phyloP scores from a whole-genome alignment of 441 rosid genomes.

The Pelargonium cotyledonis region DNA sequence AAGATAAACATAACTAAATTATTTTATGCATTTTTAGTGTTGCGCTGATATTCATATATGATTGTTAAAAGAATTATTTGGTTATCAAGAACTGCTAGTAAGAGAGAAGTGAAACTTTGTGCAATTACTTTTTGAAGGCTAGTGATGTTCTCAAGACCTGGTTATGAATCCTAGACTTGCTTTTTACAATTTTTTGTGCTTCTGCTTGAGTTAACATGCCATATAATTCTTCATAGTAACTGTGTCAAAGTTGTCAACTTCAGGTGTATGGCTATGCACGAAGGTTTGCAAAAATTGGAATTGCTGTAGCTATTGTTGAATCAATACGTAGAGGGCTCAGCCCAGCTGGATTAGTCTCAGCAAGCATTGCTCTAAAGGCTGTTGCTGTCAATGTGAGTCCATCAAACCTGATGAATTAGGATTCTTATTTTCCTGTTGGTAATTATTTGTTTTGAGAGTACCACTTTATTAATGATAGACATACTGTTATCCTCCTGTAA shows the following conservation, averaged over 20 bases:
- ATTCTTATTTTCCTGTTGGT: background rate
- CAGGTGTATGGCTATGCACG: constrained; percentile 95
- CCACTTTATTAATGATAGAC: background rate
- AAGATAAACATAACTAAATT: no score
- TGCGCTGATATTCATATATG: no score
- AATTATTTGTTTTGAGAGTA: no score
- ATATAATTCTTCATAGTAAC: constrained; percentile 9
- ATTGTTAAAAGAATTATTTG: background rate
- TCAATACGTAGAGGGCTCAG: constrained; percentile 62
- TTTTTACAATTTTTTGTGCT: no score
- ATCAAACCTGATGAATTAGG: background rate
- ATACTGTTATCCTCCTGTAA: background rate
- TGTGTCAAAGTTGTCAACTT: constrained; percentile 16
- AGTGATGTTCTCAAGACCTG: background rate
- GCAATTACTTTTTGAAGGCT: background rate
- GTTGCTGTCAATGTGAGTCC: constrained; percentile 78
- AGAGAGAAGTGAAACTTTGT: background rate
- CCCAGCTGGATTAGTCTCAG: constrained; percentile 70
- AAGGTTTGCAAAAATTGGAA: constrained; percentile 73
- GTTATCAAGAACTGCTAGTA: no score
- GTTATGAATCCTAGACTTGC: no score
- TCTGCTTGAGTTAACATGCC: background rate
- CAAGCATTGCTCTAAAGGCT: constrained; percentile 70
- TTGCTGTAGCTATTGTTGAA: constrained; percentile 59
- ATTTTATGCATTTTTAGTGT: no score